Conservation (phyloP, 2,329 filamentous ascomycete species). For the Arthrobotrys musiformis region DNA sequence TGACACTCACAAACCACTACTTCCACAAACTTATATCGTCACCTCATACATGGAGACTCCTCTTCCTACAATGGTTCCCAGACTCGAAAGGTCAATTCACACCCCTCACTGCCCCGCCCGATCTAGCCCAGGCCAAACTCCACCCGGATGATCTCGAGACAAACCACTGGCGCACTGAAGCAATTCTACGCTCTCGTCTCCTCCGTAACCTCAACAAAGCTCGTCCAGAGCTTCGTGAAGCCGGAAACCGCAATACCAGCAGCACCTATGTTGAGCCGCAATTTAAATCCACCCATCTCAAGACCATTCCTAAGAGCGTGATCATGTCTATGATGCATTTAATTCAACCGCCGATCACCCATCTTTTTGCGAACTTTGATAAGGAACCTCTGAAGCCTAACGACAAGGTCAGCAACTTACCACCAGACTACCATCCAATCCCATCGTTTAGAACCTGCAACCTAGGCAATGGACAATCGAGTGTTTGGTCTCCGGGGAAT, state of each 20-base stretch:
- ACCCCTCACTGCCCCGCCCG: conserved; percentile 47
- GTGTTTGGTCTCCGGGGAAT: conserved; percentile 49
- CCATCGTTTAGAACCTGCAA: conserved; percentile 48
- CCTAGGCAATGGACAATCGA: conserved; percentile 38
- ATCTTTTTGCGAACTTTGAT: conserved; percentile 45
- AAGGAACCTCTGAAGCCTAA: conserved; percentile 36
- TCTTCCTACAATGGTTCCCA: conserved; percentile 52
- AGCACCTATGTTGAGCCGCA: conserved; percentile 48
- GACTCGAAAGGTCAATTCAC: conserved; percentile 54
- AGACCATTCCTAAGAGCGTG: conserved; percentile 53
- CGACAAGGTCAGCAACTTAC: conserved; percentile 29
- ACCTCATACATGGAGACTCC: conserved; percentile 46
- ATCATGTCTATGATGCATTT: conserved; percentile 55
- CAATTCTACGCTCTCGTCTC: conserved; percentile 45
- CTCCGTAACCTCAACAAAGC: conserved; percentile 50
- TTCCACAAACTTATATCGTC: conserved; percentile 54
- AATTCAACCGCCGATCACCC: conserved; percentile 47
- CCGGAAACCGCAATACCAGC: conserved; percentile 46
- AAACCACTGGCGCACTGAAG: conserved; percentile 52
- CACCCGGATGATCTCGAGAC: conserved; percentile 51
- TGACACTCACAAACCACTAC: conserved; percentile 51
- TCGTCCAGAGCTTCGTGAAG: conserved; percentile 48
- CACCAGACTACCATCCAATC: conserved; percentile 39
- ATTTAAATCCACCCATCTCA: conserved; percentile 50
- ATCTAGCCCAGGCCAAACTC: conserved; percentile 41